Base-by-base conservation (phyloP, 805 yeast species). In the Yarrowia sp. region DNA sequence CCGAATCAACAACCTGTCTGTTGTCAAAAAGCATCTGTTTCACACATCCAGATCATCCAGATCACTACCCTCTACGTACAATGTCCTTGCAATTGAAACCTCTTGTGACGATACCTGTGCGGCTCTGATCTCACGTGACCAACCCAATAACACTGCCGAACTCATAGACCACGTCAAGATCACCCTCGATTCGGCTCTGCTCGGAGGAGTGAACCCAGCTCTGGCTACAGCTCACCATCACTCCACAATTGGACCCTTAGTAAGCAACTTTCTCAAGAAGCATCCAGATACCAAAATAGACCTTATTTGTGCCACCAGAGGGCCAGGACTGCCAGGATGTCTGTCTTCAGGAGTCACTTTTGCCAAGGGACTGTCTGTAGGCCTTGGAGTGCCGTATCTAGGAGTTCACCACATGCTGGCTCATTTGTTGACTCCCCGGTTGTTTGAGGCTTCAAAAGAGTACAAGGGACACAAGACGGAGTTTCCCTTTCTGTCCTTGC, bases 381-480 rank as follows among this genome's bases (percentile, higher is more conserved):
- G 93, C 0, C 89, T 92, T 89, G 77, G 84, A 14, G 84, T 81
- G 8, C 98, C 97, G 0, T 74, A 91, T 19, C 81, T 95, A 1
- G 98, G 98, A 0, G 97, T 94, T 0, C 97, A 95, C 76, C 99
- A 95, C 75, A 94, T 95, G 99, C 81, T 94, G 61, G 99, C 97
- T 0, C 99, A 95, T 79, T 79, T 95, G 5, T 77, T 95, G 38
- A 82, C 91, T 0, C 87, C 92, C 1, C 77, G 92, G 65, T 76
- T 87, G 76, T 79, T 76, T 26, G 74, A 73, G 15, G 45, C 45
- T 10, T 78, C 64, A 1, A 15, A 14, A 22, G 63, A 43, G 2
- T 45, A 65, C 26, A 80, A 80, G 61, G 86, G 85, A 0, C 26
- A 68, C 71, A 88, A 56, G 19, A 46, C 69, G 26, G 90, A 88